Evolutionary conservation across 345 rosid species (phyloP).

Genomic region (Rubroshorea leprosula): DNA sequence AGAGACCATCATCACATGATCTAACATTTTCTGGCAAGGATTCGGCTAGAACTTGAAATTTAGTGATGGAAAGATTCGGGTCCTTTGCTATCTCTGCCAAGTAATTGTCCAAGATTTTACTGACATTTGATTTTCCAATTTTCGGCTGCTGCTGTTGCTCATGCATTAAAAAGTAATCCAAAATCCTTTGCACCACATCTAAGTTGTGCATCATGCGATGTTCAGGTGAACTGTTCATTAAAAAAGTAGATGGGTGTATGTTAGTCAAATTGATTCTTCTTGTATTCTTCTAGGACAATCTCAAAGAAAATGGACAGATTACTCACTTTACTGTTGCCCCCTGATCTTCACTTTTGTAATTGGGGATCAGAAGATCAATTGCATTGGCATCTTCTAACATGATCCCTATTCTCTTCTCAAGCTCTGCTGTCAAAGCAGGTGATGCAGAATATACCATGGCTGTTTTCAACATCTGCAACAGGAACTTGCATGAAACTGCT

Average conservation of each 20-base stretch:
- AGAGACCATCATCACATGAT: slow-evolving; percentile 78
- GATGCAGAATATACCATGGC: slow-evolving; percentile 66
- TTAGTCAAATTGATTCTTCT: slow-evolving; percentile 5
- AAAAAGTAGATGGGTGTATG: slow-evolving; percentile 7
- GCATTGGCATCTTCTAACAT: slow-evolving; percentile 59
- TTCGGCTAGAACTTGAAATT: slow-evolving; percentile 80
- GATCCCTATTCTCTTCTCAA: slow-evolving; percentile 65
- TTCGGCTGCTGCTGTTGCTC: slow-evolving; percentile 56
- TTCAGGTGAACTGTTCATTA: slow-evolving; percentile 44
- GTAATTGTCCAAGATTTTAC: slow-evolving; percentile 75
- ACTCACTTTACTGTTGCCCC: slow-evolving; percentile 43
- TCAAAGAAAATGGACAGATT: slow-evolving; percentile 13
- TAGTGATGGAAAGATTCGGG: slow-evolving; percentile 62
- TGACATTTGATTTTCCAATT: slow-evolving; percentile 46
- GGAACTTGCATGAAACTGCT: slow-evolving; percentile 64
- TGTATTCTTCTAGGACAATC: slow-evolving; percentile 2
- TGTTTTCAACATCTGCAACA: slow-evolving; percentile 64
- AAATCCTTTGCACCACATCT: slow-evolving; percentile 63
- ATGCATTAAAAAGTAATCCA: slow-evolving; percentile 72
- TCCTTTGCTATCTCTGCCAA: slow-evolving; percentile 73
- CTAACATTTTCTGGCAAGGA: slow-evolving; percentile 60
- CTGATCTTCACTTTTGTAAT: slow-evolving; percentile 49
- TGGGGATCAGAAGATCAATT: slow-evolving; percentile 73
- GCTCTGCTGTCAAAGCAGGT: slow-evolving; percentile 68
- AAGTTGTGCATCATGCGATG: slow-evolving; percentile 48